Conservation (phyloP, 495 filamentous ascomycete species). For the Aspergillus haitiensis region DNA sequence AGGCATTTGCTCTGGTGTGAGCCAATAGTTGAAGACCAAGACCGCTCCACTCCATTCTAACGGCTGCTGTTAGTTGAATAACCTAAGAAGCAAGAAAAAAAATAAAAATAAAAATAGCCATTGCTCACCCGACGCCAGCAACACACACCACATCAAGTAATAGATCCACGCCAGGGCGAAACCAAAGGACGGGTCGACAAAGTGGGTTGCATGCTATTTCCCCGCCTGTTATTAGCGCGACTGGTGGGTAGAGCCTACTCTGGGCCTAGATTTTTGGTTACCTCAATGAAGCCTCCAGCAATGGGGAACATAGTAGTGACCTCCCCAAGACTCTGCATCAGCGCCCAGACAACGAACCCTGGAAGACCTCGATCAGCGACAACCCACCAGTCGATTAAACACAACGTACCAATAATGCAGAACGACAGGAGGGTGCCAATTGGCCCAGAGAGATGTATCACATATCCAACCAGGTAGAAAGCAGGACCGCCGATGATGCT, state of each 20-base stretch:
- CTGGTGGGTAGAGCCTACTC: too few relatives aligned
- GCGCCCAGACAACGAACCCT: too few relatives aligned
- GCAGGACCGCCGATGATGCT: too few relatives aligned
- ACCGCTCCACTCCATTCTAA: background rate
- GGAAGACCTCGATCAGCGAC: too few relatives aligned
- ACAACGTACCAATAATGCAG: too few relatives aligned
- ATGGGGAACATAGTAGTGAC: background rate
- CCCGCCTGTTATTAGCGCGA: too few relatives aligned
- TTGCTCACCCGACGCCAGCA: background rate
- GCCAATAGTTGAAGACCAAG: background rate
- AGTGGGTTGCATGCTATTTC: background rate
- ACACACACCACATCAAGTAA: background rate
- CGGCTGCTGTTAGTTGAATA: background rate
- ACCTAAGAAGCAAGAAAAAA: background rate
- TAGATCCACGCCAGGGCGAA: slow-evolving; percentile 1
- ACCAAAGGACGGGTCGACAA: background rate
- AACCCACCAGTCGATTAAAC: too few relatives aligned
- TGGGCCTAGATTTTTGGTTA: too few relatives aligned
- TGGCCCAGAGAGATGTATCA: too few relatives aligned
- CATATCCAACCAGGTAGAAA: too few relatives aligned
- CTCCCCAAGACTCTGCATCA: background rate
- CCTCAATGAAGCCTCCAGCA: background rate
- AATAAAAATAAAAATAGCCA: too few relatives aligned
- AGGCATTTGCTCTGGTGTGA: background rate
- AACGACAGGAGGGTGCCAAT: too few relatives aligned